Base-by-base conservation (phyloP, 2,329 filamentous ascomycete genomes). In the Dothistroma pini region DNA sequence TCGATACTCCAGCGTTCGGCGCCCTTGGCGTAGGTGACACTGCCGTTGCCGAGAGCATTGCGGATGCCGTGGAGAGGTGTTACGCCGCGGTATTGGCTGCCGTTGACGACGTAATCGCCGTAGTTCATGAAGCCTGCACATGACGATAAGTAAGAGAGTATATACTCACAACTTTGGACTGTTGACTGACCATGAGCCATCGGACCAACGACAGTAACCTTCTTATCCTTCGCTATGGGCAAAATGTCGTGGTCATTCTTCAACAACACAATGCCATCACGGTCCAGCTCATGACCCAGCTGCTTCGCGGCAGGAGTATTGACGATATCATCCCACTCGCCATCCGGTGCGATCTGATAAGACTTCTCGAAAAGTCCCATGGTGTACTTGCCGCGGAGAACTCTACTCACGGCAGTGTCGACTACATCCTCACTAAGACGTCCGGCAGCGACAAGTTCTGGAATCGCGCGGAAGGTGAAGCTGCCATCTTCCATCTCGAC, bases 401-500 rank as follows among this genome's bases (percentile, higher is more conserved):
- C 77, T 57, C 89, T 79, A 4, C 84, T 79, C 1, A 91, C 88
- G 4, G 89, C 88, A 9, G 78, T 82, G 71, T 91, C 81, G n/a
- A 91, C 84, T 29, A 83, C 69, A 6, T 81, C 75, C 31, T 85
- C 78, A 48, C 84, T 79, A 1, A 91, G 75, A 59, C 83, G 85
- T 0, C 87, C 86, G 1, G 82, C 79, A 57, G 84, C 75, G 16
- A 91, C 80, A 54, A 91, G 80, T 31, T 83, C 78, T 6, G 88
- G 86, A 56, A 91, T 90, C 38, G 80, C 83, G 65, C 85, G 80
- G 70, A 86, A 88, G 71, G 86, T 90, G 77, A 84, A 91, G 21
- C 85, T 87, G 21, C 89, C 89, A 44, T 89, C 88, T 12, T 89
- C 89, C 89, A 91, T 91, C 69, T 91, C 89, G 12, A 89, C 81